Percentiles rank a stretch among this genome's conserved stretches.
Evolutionary conservation across 2,329 filamentous ascomycete genomes (phyloP).

Genomic region (Stagonosporopsis cucurbitacearum): DNA sequence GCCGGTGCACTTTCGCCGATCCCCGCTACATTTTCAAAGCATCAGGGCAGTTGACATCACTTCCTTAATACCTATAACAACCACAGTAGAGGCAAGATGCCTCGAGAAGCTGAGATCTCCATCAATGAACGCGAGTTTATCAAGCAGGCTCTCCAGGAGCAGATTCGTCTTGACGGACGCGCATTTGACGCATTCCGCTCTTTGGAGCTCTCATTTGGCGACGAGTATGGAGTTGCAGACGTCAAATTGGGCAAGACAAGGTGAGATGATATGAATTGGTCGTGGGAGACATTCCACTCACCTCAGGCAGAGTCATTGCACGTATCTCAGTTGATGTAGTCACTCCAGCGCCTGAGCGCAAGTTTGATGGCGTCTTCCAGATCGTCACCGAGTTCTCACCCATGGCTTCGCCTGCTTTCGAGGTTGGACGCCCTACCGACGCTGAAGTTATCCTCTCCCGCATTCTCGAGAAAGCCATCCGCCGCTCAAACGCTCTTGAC

Average conservation of each 20-base stretch:
- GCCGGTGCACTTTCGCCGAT: conserved; percentile 25
- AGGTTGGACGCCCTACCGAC: conserved; percentile 82
- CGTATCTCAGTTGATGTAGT: conserved; percentile 89
- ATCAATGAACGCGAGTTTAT: conserved; percentile 88
- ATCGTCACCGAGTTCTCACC: conserved; percentile 90
- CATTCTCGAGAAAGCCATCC: conserved; percentile 90
- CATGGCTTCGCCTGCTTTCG: conserved; percentile 89
- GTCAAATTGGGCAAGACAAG: conserved; percentile 89
- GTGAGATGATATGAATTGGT: conserved; percentile 54
- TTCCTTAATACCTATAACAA: conserved; percentile 3
- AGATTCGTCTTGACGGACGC: conserved; percentile 84
- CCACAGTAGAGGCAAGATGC: conserved; percentile 65
- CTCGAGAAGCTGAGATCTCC: conserved; percentile 89
- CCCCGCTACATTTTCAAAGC: conserved; percentile 37
- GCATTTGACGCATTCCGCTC: conserved; percentile 79
- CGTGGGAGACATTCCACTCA: conserved; percentile 21
- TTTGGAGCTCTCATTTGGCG: conserved; percentile 80
- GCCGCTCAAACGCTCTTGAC: conserved; percentile 88
- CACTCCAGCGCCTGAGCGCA: conserved; percentile 83
- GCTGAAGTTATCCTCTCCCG: conserved; percentile 85
- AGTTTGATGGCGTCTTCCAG: conserved; percentile 93
- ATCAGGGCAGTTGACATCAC: conserved; percentile 10
- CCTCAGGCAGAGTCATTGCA: conserved; percentile 70
- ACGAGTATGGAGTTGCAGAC: conserved; percentile 89
- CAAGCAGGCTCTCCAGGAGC: conserved; percentile 78